phyloP scores from a whole-genome alignment of 1,284 basidiomycete genomes.

The Moesziomyces antarcticus region DNA sequence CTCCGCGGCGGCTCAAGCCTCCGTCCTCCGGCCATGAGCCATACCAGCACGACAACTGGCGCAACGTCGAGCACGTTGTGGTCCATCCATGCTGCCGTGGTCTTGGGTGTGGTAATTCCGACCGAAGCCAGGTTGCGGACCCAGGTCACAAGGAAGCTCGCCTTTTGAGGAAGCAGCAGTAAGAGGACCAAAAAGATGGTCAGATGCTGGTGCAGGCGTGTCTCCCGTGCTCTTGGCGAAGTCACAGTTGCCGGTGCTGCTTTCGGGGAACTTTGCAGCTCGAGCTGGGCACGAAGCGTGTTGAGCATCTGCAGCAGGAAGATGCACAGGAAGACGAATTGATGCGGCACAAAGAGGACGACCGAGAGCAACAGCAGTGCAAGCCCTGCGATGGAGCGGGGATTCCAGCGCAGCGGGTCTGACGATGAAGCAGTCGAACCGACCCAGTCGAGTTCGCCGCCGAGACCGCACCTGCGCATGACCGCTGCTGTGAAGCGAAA shows the following conservation, averaged over 20 bases:
- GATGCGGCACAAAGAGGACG: constrained; percentile 83
- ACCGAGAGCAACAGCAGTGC: constrained; percentile 75
- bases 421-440: constrained; percentile 18
- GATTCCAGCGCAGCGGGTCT: constrained; percentile 30
- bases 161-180: constrained; percentile 83
- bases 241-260: too few species aligned
- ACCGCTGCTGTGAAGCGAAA: constrained; percentile 26
- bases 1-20: constrained; percentile 33
- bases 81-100: constrained; percentile 69
- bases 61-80: constrained; percentile 77
- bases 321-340: constrained; percentile 85
- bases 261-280: constrained; percentile 8
- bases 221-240: constrained; percentile 17
- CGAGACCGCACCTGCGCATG: constrained; percentile 9
- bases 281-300: constrained; percentile 57
- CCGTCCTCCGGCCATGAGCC: constrained; percentile 47
- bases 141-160: constrained; percentile 88
- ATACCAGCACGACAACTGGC: constrained; percentile 75
- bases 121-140: constrained; percentile 75
- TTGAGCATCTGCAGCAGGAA: constrained; percentile 78
- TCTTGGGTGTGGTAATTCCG: constrained; percentile 65
- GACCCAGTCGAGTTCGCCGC: constrained; percentile 19
- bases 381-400: constrained; percentile 72
- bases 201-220: constrained; percentile 71
- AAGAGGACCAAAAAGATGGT: constrained; percentile 79